A percentile compares a stretch with the other conserved stretches of the same genome.
Evolutionary conservation across 257 asterid genomes (phyloP).

Genomic region (Thymus quinquecostatus): DNA sequence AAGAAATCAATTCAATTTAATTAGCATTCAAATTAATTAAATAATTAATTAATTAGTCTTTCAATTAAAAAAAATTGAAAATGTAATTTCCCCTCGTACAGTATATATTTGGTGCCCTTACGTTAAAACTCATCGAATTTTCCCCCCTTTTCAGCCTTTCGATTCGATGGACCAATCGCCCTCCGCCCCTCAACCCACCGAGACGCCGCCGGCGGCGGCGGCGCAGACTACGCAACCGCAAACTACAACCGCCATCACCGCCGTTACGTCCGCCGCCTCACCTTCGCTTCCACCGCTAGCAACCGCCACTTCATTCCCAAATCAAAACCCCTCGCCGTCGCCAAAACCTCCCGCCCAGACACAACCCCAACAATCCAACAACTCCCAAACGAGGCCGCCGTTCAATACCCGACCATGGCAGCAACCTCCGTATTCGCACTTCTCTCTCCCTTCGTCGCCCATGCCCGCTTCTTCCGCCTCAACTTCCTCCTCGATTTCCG

Average conservation of each 20-base stretch:
- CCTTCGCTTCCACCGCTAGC: slow-evolving; percentile 39
- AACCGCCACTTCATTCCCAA: slow-evolving; percentile 38
- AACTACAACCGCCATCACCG: slow-evolving; percentile 25
- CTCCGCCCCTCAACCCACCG: slow-evolving; percentile 49
- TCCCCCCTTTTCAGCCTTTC: slow-evolving; percentile 20
- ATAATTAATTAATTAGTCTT: too few relatives aligned
- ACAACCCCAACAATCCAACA: slow-evolving; percentile 40
- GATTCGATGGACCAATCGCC: slow-evolving; percentile 54
- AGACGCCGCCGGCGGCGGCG: slow-evolving; percentile 45
- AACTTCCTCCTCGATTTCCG: slow-evolving; percentile 48
- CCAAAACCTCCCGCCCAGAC: slow-evolving; percentile 34
- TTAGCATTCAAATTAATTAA: too few relatives aligned
- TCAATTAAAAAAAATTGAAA: neutral
- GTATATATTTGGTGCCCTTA: neutral
- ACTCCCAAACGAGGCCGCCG: slow-evolving; percentile 51
- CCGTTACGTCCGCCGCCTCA: slow-evolving; percentile 29
- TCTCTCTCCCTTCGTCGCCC: slow-evolving; percentile 63
- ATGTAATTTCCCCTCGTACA: neutral
- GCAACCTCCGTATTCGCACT: slow-evolving; percentile 51
- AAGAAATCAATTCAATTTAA: too few relatives aligned
- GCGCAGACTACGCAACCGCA: slow-evolving; percentile 36
- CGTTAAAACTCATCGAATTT: neutral
- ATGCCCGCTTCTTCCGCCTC: slow-evolving; percentile 55
- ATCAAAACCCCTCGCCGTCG: slow-evolving; percentile 38
- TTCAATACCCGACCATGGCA: slow-evolving; percentile 73